Percentiles rank a stretch among this genome's conserved stretches.
Evolutionary conservation across 163 green algal genomes (phyloP).

Genomic region (Picocystis sp.): DNA sequence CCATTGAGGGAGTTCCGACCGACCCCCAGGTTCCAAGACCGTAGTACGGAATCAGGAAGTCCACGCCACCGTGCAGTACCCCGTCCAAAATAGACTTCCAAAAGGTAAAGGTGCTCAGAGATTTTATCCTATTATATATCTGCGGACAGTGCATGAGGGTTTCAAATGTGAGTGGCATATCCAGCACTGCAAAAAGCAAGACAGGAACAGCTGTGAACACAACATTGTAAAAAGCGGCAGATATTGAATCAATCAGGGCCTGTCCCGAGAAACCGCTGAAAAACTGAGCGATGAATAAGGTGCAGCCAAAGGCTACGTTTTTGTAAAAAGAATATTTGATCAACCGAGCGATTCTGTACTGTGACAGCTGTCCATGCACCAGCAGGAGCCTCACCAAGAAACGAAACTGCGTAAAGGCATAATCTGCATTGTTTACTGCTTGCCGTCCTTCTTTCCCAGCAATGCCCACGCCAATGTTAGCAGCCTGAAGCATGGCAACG

Average conservation of each 20-base stretch:
- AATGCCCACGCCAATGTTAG: slow-evolving; percentile 76
- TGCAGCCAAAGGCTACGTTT: slow-evolving; percentile 67
- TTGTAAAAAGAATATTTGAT: slow-evolving; percentile 94
- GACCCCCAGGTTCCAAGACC: too few relatives aligned
- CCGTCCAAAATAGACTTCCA: slow-evolving; percentile 11
- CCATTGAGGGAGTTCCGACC: slow-evolving; percentile 11
- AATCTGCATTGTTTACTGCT: slow-evolving; percentile 75
- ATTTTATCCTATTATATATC: slow-evolving; percentile 45
- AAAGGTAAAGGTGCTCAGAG: slow-evolving; percentile 40
- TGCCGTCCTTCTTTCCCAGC: slow-evolving; percentile 76
- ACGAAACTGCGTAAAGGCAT: slow-evolving; percentile 65
- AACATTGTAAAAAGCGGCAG: slow-evolving; percentile 32
- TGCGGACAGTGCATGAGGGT: slow-evolving; percentile 46
- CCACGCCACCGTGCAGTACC: slow-evolving; percentile 21
- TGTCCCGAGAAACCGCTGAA: slow-evolving; percentile 26
- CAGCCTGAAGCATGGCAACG: slow-evolving; percentile 79
- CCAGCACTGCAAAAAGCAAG: slow-evolving; percentile 1
- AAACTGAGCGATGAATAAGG: slow-evolving; percentile 72
- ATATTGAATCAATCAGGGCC: slow-evolving; percentile 66
- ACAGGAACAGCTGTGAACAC: slow-evolving; percentile 7
- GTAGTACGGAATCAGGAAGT: slow-evolving; percentile 5
- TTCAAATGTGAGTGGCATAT: slow-evolving; percentile 20
- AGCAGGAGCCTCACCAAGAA: slow-evolving; percentile 66
- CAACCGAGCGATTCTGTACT: slow-evolving; percentile 43
- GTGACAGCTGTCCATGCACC: slow-evolving; percentile 49